phyloP scores from a whole-genome alignment of 148 eudicot genomes.

The Chenopodium quinoa region DNA sequence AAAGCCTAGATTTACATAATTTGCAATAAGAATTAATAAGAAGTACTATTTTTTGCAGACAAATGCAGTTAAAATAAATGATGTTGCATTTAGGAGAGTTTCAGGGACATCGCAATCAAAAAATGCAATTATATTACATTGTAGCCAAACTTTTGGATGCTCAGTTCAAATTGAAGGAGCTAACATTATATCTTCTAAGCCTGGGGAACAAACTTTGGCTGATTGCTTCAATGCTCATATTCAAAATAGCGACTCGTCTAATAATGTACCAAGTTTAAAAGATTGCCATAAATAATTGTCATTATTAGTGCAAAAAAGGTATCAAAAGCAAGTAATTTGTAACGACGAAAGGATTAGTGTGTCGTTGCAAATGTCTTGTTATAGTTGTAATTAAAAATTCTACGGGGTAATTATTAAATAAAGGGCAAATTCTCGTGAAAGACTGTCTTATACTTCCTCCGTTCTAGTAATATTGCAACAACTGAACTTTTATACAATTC shows the following conservation, averaged over 20 bases:
- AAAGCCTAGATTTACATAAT: no score
- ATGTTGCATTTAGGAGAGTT: not conserved
- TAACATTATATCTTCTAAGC: not conserved
- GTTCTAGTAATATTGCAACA: no score
- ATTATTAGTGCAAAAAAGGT: no score
- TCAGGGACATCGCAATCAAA: not conserved
- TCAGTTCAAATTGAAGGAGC: not conserved
- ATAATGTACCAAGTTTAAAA: not conserved
- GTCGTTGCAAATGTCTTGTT: no score
- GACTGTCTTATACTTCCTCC: no score
- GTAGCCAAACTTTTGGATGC: slow-evolving; percentile 17
- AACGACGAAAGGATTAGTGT: no score
- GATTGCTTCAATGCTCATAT: slow-evolving; percentile 11
- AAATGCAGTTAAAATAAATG: not conserved
- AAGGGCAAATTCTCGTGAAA: no score
- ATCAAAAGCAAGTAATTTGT: no score
- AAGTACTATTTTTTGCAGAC: not conserved
- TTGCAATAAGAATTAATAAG: no score
- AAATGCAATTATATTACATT: slow-evolving; percentile 2
- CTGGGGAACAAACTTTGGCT: not conserved
- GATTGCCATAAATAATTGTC: not conserved
- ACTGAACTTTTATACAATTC: no score
- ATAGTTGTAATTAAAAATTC: no score
- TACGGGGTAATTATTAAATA: no score
- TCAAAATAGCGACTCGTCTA: not conserved